phyloP scores from a whole-genome alignment of 192 early-diverging fungal genomes.

The Linnemannia hyalina region DNA sequence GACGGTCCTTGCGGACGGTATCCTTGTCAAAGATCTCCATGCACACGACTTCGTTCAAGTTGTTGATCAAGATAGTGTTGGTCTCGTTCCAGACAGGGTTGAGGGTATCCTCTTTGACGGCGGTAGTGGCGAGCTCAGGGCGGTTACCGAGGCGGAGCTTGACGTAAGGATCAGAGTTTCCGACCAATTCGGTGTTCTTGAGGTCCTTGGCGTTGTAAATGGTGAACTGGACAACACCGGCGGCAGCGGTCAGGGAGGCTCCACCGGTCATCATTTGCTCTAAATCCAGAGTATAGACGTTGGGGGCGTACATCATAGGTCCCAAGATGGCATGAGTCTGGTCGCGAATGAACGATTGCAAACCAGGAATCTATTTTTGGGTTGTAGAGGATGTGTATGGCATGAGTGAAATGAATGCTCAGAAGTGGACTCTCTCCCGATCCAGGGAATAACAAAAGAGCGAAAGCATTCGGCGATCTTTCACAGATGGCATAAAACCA shows the following conservation, averaged over 20 bases:
- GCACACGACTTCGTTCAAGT: slow-evolving; percentile 77
- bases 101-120: slow-evolving; percentile 71
- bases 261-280: slow-evolving; percentile 81
- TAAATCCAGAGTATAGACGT: slow-evolving; percentile 82
- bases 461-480: neutral
- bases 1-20: slow-evolving; percentile 77
- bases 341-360: slow-evolving; percentile 81
- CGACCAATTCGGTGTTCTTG: slow-evolving; percentile 89
- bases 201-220: slow-evolving; percentile 85
- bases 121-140: slow-evolving; percentile 72
- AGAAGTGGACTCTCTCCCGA: neutral
- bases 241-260: slow-evolving; percentile 72
- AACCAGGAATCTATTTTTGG: slow-evolving; percentile 78
- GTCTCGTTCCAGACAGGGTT: slow-evolving; percentile 93
- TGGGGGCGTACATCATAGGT: slow-evolving; percentile 90
- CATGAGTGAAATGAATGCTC: neutral
- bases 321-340: slow-evolving; percentile 79
- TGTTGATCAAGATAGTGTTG: slow-evolving; percentile 80
- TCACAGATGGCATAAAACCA: neutral
- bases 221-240: slow-evolving; percentile 88
- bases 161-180: slow-evolving; percentile 92
- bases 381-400: neutral
- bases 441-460: neutral
- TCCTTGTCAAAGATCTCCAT: slow-evolving; percentile 90
- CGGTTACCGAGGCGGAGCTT: slow-evolving; percentile 79